A percentile compares a stretch with the other conserved stretches of the same genome.
Evolutionary conservation across 345 rosid species (phyloP).

Genomic region (Mallotus nudiflorus): DNA sequence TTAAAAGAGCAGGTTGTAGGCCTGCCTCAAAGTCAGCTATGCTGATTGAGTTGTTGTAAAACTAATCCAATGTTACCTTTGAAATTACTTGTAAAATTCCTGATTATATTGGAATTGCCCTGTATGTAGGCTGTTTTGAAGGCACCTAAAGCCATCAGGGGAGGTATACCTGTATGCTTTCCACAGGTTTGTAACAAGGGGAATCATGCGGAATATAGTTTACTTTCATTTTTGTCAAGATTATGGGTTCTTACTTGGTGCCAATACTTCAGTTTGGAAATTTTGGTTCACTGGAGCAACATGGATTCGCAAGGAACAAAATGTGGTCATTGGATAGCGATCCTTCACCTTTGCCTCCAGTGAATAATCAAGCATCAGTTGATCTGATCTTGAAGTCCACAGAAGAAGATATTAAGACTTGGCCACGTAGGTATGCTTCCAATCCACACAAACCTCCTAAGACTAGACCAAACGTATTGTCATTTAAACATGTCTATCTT

Average conservation of each 20-base stretch:
- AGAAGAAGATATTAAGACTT: constrained; percentile 75
- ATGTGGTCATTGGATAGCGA: constrained; percentile 73
- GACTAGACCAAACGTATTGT: background rate
- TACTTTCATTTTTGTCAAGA: background rate
- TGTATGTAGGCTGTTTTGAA: constrained; percentile 60
- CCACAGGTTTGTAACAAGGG: constrained; percentile 65
- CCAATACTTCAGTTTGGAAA: constrained; percentile 63
- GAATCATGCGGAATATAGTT: constrained; percentile 7
- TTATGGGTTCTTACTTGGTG: constrained; percentile 10
- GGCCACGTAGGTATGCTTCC: constrained; percentile 74
- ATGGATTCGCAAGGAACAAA: constrained; percentile 86
- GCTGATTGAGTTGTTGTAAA: background rate
- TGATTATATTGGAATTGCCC: background rate
- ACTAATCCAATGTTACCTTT: background rate
- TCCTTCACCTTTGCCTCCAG: constrained; percentile 83
- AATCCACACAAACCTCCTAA: background rate
- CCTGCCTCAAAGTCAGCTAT: background rate
- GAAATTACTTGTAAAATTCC: too few relatives aligned
- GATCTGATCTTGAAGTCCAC: constrained; percentile 76
- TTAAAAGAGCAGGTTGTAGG: background rate
- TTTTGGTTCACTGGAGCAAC: constrained; percentile 75
- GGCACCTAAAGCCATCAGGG: constrained; percentile 74
- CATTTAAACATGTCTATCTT: constrained; percentile 6
- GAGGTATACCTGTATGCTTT: constrained; percentile 88
- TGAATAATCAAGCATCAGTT: constrained; percentile 65